Conservation (phyloP, 108 stramenopile genomes). For the Thalassiosira profunda region DNA sequence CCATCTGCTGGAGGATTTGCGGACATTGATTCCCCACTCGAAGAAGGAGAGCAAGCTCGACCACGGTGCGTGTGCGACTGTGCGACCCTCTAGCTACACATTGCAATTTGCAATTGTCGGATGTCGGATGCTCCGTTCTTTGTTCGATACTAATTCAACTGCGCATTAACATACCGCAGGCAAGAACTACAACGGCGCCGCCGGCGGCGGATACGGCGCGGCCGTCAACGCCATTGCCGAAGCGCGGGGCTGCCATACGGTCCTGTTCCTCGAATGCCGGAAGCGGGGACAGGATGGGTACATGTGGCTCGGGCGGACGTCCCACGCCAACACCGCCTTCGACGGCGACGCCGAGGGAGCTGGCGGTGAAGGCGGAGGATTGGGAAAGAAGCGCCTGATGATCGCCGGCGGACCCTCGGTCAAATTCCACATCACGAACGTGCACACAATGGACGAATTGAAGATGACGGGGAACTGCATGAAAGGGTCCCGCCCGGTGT, state of each 20-base stretch:
- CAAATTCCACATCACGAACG: conserved; percentile 97
- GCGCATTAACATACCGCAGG: too few relatives aligned
- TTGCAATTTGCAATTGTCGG: too few relatives aligned
- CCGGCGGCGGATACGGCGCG: conserved; percentile 61
- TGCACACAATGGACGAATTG: conserved; percentile 99
- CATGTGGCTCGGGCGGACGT: conserved; percentile 91
- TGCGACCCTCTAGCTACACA: too few relatives aligned
- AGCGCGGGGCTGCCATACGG: conserved; percentile 94
- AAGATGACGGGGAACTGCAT: conserved; percentile 98
- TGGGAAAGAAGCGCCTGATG: conserved; percentile 33
- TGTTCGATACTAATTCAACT: too few relatives aligned
- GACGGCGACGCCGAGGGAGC: conserved; percentile 1
- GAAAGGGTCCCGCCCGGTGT: conserved; percentile 95
- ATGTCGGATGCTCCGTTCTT: too few relatives aligned
- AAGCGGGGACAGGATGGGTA: conserved; percentile 96
- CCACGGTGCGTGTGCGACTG: conserved; percentile 70
- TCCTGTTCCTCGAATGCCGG: conserved; percentile 95
- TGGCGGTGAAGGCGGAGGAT: neutral
- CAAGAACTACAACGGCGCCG: conserved; percentile 17
- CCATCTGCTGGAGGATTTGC: conserved; percentile 97
- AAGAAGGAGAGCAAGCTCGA: conserved; percentile 98
- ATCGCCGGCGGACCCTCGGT: conserved; percentile 87
- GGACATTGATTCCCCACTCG: conserved; percentile 95
- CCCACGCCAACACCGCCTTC: conserved; percentile 33
- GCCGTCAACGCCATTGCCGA: conserved; percentile 97